Conservation (phyloP, 306 rosid genomes). For the Begonia loranthoides region DNA sequence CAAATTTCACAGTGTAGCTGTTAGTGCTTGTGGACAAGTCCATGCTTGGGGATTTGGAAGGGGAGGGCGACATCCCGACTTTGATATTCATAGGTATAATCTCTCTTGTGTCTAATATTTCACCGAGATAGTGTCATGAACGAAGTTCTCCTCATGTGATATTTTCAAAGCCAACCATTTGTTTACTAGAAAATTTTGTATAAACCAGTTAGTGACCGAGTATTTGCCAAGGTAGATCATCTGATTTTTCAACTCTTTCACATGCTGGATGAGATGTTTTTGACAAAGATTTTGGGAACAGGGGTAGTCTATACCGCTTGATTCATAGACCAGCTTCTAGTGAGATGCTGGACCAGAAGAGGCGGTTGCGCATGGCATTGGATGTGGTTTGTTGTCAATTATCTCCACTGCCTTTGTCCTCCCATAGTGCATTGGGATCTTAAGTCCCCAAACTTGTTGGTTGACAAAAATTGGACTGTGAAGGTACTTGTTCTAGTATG, state of each 20-base stretch:
- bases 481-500: conserved; percentile 32
- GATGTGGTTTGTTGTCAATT: conserved; percentile 91
- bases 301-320: conserved; percentile 85
- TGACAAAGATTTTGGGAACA: conserved; percentile 13
- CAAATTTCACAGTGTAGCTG: conserved; percentile 91
- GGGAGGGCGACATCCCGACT: conserved; percentile 97
- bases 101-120: too few species aligned
- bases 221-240: conserved; percentile 66
- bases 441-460: conserved; percentile 88
- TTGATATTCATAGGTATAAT: conserved; percentile 86
- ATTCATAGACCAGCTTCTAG: conserved; percentile 84
- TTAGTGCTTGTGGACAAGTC: conserved; percentile 63
- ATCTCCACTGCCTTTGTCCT: conserved; percentile 86
- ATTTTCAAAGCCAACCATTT: too few species aligned
- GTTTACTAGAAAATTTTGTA: too few species aligned
- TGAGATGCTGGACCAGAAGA: conserved; percentile 66
- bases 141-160: too few species aligned
- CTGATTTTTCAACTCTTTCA: too few species aligned
- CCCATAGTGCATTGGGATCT: conserved; percentile 97
- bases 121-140: too few species aligned
- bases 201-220: conserved; percentile 40
- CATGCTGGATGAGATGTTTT: too few species aligned
- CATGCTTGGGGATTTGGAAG: conserved; percentile 98
- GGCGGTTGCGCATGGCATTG: conserved; percentile 74
- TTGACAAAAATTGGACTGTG: conserved; percentile 90